A percentile compares a stretch with the other conserved stretches of the same genome.
These are phyloP conservation scores for Microcera coccophila DNA, from an alignment of 2,329 filamentous ascomycete species.

Conservation along the genomic window DNA sequence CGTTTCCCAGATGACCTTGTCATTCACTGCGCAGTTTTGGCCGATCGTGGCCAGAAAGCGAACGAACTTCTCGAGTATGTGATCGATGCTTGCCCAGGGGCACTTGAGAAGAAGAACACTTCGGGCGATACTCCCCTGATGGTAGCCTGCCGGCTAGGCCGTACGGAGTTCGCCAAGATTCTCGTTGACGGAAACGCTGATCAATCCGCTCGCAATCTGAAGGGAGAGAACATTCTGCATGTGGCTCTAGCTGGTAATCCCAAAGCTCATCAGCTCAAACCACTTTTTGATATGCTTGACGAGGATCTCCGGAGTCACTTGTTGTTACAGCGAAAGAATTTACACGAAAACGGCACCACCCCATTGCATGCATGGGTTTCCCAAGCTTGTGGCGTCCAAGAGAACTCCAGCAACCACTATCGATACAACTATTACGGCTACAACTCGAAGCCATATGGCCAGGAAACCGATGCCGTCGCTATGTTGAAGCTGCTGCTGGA, in stretches of 20 bases:
- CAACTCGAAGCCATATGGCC: constrained; percentile 21
- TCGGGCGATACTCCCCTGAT: constrained; percentile 64
- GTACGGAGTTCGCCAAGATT: constrained; percentile 52
- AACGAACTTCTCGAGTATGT: constrained; percentile 62
- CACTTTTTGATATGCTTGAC: constrained; percentile 57
- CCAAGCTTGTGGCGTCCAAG: constrained; percentile 20
- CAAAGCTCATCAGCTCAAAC: constrained; percentile 34
- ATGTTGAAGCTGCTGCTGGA: constrained; percentile 49
- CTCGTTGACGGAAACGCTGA: constrained; percentile 68
- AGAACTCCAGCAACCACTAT: constrained; percentile 9
- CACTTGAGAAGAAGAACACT: constrained; percentile 58
- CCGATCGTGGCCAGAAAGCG: constrained; percentile 37
- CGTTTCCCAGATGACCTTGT: constrained; percentile 51
- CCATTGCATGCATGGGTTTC: constrained; percentile 61
- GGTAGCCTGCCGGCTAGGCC: constrained; percentile 58
- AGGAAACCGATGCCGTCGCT: constrained; percentile 32
- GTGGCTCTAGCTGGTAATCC: constrained; percentile 39
- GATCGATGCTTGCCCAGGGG: constrained; percentile 56
- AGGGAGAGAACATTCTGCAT: constrained; percentile 67
- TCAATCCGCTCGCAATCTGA: constrained; percentile 58
- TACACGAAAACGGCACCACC: constrained; percentile 51
- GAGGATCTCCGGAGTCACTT: constrained; percentile 52
- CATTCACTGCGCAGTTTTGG: constrained; percentile 63
- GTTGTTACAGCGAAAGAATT: constrained; percentile 54
- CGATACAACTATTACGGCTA: constrained; percentile 9